Percentiles rank a stretch among this genome's conserved stretches.
Evolutionary conservation across 2,329 filamentous ascomycete species (phyloP).

Genomic region (Paecilomyces fulvus): DNA sequence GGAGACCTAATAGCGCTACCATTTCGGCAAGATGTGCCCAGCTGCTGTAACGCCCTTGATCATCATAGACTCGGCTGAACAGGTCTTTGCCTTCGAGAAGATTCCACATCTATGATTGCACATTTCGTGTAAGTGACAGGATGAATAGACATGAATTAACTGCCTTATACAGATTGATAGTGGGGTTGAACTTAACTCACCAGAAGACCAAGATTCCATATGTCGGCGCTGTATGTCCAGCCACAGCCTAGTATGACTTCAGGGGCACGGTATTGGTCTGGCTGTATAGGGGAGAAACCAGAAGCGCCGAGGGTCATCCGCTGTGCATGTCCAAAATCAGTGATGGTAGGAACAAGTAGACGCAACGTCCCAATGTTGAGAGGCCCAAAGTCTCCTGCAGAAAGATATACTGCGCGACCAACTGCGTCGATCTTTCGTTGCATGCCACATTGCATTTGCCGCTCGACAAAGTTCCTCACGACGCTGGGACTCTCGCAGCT

Average conservation of each 20-base stretch:
- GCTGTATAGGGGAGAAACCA: slow-evolving; percentile 10
- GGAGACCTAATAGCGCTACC: slow-evolving; percentile 30
- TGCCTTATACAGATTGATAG: not conserved
- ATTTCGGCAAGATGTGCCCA: slow-evolving; percentile 33
- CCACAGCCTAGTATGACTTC: not conserved
- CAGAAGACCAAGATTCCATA: not conserved
- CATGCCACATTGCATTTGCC: slow-evolving; percentile 7
- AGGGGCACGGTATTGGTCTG: not conserved
- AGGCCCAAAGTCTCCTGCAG: slow-evolving; percentile 20
- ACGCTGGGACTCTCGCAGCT: slow-evolving; percentile 16
- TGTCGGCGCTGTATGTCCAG: not conserved
- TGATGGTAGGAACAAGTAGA: slow-evolving; percentile 18
- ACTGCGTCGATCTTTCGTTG: slow-evolving; percentile 14
- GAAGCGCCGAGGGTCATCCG: slow-evolving; percentile 13
- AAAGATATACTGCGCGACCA: slow-evolving; percentile 21
- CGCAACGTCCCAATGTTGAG: slow-evolving; percentile 7
- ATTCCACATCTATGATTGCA: slow-evolving; percentile 18
- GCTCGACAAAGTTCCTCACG: slow-evolving; percentile 3
- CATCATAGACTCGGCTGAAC: slow-evolving; percentile 23
- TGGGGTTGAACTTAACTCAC: not conserved
- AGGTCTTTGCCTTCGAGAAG: slow-evolving; percentile 21
- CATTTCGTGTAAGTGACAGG: not conserved
- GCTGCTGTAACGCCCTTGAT: slow-evolving; percentile 20
- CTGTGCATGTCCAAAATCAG: slow-evolving; percentile 23
- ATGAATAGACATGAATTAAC: not conserved